phyloP scores from a whole-genome alignment of 2,329 filamentous ascomycete genomes.

The Pyrenophora tritici-repentis region DNA sequence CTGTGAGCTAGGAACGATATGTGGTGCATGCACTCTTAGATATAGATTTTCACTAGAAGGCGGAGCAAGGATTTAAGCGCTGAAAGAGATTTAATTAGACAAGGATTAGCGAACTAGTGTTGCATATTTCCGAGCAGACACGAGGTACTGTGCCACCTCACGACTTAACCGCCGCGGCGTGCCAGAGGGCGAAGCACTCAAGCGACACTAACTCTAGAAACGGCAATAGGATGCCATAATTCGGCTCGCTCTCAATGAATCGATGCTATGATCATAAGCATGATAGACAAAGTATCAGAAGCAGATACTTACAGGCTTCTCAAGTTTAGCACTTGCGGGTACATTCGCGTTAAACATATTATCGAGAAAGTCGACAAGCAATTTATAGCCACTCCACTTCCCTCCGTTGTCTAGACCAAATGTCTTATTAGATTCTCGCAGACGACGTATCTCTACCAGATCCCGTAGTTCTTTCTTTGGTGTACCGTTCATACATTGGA shows the following conservation, averaged over 20 bases:
- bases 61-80: neutral
- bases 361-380: conserved; percentile 3
- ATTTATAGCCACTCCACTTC: neutral
- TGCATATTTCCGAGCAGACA: no score
- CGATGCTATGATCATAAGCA: neutral
- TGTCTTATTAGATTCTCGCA: neutral
- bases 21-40: neutral
- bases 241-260: no score
- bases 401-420: neutral
- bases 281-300: neutral
- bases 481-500: conserved; percentile 1
- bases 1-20: neutral
- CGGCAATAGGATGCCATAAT: neutral
- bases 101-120: neutral
- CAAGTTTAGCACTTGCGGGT: no score
- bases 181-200: conserved; percentile 4
- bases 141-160: no score
- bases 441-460: neutral
- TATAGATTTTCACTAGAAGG: neutral
- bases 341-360: neutral
- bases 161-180: neutral
- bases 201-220: conserved; percentile 1
- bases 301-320: no score
- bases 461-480: neutral
- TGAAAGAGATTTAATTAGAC: neutral